Percentiles rank a stretch among this genome's conserved stretches.
phyloP scores from a whole-genome alignment of 495 filamentous ascomycete genomes.

The Neohortaea acidophila region DNA sequence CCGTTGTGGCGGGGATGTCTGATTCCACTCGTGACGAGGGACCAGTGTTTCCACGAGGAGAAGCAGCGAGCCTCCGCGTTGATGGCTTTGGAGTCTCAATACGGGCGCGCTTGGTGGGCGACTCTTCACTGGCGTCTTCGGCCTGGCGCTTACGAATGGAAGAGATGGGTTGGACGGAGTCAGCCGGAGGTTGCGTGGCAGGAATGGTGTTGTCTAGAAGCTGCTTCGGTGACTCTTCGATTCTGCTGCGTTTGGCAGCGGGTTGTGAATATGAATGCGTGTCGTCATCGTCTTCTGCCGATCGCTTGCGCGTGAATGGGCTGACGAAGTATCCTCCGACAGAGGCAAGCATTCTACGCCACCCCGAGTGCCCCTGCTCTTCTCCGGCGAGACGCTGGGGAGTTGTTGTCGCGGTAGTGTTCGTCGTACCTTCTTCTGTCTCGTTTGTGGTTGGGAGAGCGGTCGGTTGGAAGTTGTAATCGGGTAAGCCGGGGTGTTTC shows the following conservation, averaged over 20 bases:
- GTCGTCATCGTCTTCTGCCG: constrained; percentile 3
- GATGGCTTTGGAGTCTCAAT: background rate
- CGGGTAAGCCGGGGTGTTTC: background rate
- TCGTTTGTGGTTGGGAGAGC: too few relatives aligned
- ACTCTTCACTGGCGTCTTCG: background rate
- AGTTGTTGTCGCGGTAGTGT: background rate
- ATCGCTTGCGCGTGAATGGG: constrained; percentile 1
- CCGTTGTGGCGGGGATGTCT: background rate
- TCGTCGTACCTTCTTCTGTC: background rate
- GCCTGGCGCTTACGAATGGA: background rate
- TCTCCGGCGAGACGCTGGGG: background rate
- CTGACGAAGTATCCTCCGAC: background rate
- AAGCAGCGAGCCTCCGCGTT: background rate
- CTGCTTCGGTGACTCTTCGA: too few relatives aligned
- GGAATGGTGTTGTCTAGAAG: background rate
- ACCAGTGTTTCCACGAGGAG: background rate
- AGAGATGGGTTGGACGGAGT: background rate
- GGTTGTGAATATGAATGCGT: background rate
- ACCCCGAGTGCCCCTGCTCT: background rate
- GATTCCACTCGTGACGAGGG: background rate
- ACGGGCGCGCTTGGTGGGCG: background rate
- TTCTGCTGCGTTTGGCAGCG: background rate
- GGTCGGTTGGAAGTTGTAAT: background rate
- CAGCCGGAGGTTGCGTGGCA: background rate
- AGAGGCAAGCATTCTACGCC: background rate